Evolutionary conservation across 192 early-diverging fungal genomes (phyloP).

Genomic region (Podila epigama): DNA sequence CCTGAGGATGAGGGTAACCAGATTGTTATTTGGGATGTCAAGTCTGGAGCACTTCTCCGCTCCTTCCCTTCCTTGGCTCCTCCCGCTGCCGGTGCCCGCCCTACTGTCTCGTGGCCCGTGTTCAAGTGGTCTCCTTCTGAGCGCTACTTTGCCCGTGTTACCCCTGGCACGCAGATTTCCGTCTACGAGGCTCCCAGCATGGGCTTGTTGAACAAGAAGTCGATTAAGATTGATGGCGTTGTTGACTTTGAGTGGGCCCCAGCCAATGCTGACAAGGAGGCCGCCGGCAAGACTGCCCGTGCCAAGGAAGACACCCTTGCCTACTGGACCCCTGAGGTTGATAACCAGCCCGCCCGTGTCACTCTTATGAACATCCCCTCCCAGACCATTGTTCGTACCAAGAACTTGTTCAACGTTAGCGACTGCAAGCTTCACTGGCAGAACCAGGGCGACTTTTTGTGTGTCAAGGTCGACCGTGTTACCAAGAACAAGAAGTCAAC

Average conservation of each 20-base stretch:
- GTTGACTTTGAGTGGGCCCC: conserved; percentile 84
- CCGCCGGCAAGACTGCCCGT: conserved; percentile 45
- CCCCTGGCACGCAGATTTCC: conserved; percentile 74
- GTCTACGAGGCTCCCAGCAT: conserved; percentile 96
- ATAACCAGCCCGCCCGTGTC: conserved; percentile 97
- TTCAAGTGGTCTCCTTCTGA: conserved; percentile 98
- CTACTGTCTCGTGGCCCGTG: conserved; percentile 85
- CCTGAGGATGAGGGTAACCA: conserved; percentile 77
- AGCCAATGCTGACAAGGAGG: conserved; percentile 43
- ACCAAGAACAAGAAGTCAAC: conserved; percentile 92
- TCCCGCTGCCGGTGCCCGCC: conserved; percentile 53
- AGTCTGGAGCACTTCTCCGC: conserved; percentile 85
- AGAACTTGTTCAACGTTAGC: conserved; percentile 96
- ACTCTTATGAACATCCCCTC: conserved; percentile 84
- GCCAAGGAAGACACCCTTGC: conserved; percentile 74
- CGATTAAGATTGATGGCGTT: conserved; percentile 83
- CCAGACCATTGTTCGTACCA: conserved; percentile 89
- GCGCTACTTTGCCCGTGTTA: conserved; percentile 92
- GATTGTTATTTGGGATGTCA: conserved; percentile 90
- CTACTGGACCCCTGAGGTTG: conserved; percentile 97
- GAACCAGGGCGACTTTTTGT: conserved; percentile 85
- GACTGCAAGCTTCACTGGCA: conserved; percentile 94
- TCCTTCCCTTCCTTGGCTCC: conserved; percentile 72
- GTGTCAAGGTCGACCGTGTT: conserved; percentile 90
- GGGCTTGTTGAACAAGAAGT: conserved; percentile 94